A percentile compares a stretch with the other conserved stretches of the same genome.
phyloP scores from a whole-genome alignment of 148 eudicot genomes.

The Nyssa sinensis region DNA sequence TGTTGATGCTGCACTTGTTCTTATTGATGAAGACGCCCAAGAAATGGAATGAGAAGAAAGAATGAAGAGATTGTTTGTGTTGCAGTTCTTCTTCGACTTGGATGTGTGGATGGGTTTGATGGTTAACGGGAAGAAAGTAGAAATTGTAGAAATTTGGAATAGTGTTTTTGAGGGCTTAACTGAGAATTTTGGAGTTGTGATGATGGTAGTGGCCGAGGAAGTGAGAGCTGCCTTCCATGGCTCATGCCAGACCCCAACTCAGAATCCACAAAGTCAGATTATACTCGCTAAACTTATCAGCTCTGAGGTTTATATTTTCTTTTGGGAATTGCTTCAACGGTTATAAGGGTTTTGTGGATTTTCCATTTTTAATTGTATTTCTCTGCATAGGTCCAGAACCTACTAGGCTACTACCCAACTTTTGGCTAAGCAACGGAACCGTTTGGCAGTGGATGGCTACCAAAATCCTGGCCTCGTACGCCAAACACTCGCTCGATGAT shows the following conservation, averaged over 20 bases:
- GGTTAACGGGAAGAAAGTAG: constrained; percentile 8
- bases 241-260: not conserved
- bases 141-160: not conserved
- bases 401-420: too few relatives aligned
- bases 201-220: constrained; percentile 3
- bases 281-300: too few relatives aligned
- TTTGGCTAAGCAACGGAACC: too few relatives aligned
- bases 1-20: constrained; percentile 19
- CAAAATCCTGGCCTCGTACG: too few relatives aligned
- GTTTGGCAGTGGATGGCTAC: too few relatives aligned
- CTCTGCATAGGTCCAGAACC: too few relatives aligned
- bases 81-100: constrained; percentile 1
- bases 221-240: constrained; percentile 14
- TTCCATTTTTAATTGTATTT: too few relatives aligned
- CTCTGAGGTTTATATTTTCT: too few relatives aligned
- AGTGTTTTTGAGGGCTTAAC: constrained; percentile 12
- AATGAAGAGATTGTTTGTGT: not conserved
- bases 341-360: too few relatives aligned
- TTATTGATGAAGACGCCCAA: not conserved
- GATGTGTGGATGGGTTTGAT: not conserved
- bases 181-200: constrained; percentile 8
- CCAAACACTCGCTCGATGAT: too few relatives aligned
- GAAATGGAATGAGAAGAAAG: constrained; percentile 5
- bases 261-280: not conserved
- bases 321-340: too few relatives aligned